Base-by-base conservation (phyloP, 2,329 filamentous ascomycete genomes). In the Aspergillus costaricaensis region DNA sequence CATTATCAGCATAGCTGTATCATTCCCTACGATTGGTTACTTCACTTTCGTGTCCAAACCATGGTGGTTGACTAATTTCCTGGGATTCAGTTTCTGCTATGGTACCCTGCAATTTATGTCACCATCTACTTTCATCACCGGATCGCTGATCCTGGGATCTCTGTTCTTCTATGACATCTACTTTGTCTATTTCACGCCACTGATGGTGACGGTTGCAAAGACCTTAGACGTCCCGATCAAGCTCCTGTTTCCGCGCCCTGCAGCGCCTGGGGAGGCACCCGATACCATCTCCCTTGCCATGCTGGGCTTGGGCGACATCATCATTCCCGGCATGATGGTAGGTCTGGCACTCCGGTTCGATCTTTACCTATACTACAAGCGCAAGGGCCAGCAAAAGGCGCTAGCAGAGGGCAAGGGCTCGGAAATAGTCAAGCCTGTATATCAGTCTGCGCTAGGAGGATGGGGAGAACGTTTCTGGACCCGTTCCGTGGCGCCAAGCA, bases 111-210 rank as follows among this genome's bases (percentile, higher is more conserved):
- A 94, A 68, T 79, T 96, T 56, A 86, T 98, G 80, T 96, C 92
- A 1, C 92, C 93, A 0, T 96, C 92, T 0, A 94, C 91, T 0
- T 96, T 97, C 72, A 79, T 85, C 57, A 96, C 91, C 0, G 92
- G 92, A 0, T 90, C 89, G 6, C 76, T 93, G 47, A 87, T 98
- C 9, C 81, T 98, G 1, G 79, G 82, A 9, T 91, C 89, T 0
- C 81, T 98, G 1, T 98, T 98, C 79, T 86, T 96, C 71, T 99
- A 99, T 72, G 94, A 99, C 73, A 94, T 99, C 52, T 88, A 95
- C 75, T 83, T 84, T 63, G 82, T 83, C 21, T 84, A 83, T 66
- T 84, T 80, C 65, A 82, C 82, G 0, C 82, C 82, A 0, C 71
- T 83, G 60, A 84, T 84, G 77, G 81, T 84, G 8, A 82, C 81